phyloP scores from a whole-genome alignment of 78 protist genomes.

The Polysphondylium violaceum region DNA sequence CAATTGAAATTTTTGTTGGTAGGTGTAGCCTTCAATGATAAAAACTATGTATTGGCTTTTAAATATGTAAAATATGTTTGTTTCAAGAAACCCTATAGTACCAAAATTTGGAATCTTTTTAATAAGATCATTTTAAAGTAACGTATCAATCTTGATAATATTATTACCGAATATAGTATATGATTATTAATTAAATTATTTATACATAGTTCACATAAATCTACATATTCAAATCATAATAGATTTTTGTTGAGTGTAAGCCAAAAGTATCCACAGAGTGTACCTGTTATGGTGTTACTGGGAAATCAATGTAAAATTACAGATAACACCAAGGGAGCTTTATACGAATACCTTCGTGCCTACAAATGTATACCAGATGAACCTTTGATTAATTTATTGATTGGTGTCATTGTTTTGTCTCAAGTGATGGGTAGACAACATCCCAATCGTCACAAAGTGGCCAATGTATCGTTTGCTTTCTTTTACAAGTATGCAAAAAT shows the following conservation, averaged over 20 bases:
- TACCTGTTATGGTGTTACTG: slow-evolving; percentile 27
- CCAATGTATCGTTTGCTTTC: slow-evolving; percentile 29
- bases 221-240: slow-evolving; percentile 10
- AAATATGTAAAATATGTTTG: slow-evolving; percentile 62
- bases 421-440: slow-evolving; percentile 28
- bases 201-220: slow-evolving; percentile 3
- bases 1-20: slow-evolving; percentile 55
- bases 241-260: neutral
- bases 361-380: slow-evolving; percentile 19
- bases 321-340: slow-evolving; percentile 17
- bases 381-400: slow-evolving; percentile 32
- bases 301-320: slow-evolving; percentile 28
- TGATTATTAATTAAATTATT: neutral
- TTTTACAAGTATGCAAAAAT: slow-evolving; percentile 18
- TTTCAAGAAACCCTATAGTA: slow-evolving; percentile 41
- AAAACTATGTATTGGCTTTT: slow-evolving; percentile 26
- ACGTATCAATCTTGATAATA: neutral
- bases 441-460: slow-evolving; percentile 44
- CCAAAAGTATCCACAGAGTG: slow-evolving; percentile 3
- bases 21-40: slow-evolving; percentile 32
- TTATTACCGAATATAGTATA: neutral
- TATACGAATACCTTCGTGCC: slow-evolving; percentile 42
- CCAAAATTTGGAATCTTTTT: slow-evolving; percentile 65
- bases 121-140: slow-evolving; percentile 18
- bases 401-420: slow-evolving; percentile 24